Evolutionary conservation across 495 filamentous ascomycete species (phyloP), one percentile per base, ranked within the genome.

Genomic region (Penicillium canariense): DNA sequence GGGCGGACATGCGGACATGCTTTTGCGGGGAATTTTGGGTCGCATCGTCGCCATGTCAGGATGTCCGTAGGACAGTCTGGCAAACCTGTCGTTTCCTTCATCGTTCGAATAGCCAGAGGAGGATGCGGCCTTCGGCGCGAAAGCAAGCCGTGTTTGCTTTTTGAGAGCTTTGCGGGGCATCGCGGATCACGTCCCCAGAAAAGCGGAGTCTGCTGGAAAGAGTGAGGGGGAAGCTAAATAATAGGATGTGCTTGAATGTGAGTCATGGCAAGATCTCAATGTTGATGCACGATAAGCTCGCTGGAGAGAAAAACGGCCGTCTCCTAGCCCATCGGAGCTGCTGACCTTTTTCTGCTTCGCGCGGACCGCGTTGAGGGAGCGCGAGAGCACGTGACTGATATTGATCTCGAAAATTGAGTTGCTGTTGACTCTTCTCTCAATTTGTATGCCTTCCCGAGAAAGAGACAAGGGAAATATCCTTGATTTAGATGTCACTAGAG

Each of bases 61-160:
- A 54, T 75, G 65, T 8, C 52, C 50, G 31, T 76, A 79, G n/a
- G 61, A 67, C 17, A 80, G 59, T 22, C 55, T 74, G 9, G 76
- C 68, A 15, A 61, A 65, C 31, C 72, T 69, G 50, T 60, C 66
- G 31, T 28, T 51, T 14, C 59, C 59, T 4, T 59, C 58, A 9
- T 49, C 58, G 25, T 48, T 62, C 5, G 15, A 48, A 44, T 52
- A 44, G 4, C 49, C 44, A 0, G 57, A 42, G 14, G 65, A 53
- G 3, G 61, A 43, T n/a, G 67, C 60, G 26, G 63, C 52, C 20
- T 68, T 34, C 12, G 75, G 60, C 12, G 66, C 66, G 50, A 79
- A 80, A 22, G 72, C 58, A 39, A 80, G 75, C 46, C 75, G 75
- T 39, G 77, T 75, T 62, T 79, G 76, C 59, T 77, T 78, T 54